Evolutionary conservation across 805 yeast genomes (phyloP).

Genomic region (Clavispora santaluciae): DNA sequence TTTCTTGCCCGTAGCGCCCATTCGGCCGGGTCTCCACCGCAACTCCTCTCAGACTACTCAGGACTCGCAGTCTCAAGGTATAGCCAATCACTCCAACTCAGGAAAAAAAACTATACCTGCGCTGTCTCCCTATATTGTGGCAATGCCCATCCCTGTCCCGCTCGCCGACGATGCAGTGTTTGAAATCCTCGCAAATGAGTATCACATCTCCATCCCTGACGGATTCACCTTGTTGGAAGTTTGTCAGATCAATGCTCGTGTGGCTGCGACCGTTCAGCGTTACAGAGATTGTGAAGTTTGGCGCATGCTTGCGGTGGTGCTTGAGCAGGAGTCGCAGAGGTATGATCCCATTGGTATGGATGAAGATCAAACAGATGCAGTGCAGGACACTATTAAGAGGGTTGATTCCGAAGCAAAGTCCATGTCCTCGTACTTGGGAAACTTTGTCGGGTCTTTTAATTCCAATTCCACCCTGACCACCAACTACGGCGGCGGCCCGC

Average conservation of each 20-base stretch:
- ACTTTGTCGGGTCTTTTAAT: constrained; percentile 38
- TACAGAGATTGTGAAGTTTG: constrained; percentile 60
- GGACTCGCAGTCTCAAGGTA: constrained; percentile 19
- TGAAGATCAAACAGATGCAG: too few relatives aligned
- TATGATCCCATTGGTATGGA: constrained; percentile 18
- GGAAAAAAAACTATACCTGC: constrained; percentile 8
- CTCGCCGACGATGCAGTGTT: constrained; percentile 41
- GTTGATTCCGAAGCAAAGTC: constrained; percentile 8
- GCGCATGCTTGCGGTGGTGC: constrained; percentile 50
- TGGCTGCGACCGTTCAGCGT: constrained; percentile 48
- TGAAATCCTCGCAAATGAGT: constrained; percentile 45
- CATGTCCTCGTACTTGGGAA: constrained; percentile 32
- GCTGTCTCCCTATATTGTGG: constrained; percentile 35
- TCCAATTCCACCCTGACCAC: constrained; percentile 40
- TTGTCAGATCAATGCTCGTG: constrained; percentile 52
- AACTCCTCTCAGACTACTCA: constrained; percentile 34
- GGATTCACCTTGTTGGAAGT: constrained; percentile 49
- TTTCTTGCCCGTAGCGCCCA: neutral
- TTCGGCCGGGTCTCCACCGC: constrained; percentile 28
- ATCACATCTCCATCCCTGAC: constrained; percentile 42
- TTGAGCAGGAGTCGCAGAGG: constrained; percentile 23
- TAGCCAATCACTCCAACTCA: neutral
- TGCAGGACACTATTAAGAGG: neutral
- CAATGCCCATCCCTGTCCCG: constrained; percentile 39
- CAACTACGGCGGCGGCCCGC: constrained; percentile 26